A percentile compares a stretch with the other conserved stretches of the same genome.
Conservation (phyloP, 1,284 basidiomycete species). For the Schizophyllum commune region DNA sequence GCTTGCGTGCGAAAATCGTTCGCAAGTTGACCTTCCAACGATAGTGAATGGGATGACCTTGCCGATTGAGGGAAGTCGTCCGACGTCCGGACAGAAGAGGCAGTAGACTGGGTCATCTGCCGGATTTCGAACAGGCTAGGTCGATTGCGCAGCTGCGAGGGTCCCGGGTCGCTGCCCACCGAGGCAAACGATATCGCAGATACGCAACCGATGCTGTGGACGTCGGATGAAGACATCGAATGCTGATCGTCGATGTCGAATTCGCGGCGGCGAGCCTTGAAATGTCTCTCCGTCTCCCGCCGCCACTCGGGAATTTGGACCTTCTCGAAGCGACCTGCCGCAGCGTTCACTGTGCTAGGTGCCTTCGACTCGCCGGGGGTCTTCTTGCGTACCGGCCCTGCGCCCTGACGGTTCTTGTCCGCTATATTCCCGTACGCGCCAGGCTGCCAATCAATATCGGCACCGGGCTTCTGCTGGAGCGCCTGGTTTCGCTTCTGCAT, state of each 20-base stretch:
- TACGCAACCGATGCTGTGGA: conserved; percentile 62
- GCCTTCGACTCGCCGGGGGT: conserved; percentile 28
- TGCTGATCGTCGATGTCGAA: conserved; percentile 74
- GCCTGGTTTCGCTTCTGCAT: conserved; percentile 86
- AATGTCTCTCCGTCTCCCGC: conserved; percentile 50
- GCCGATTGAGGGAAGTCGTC: conserved; percentile 69
- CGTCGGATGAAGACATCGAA: conserved; percentile 82
- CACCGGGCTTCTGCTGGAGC: conserved; percentile 44
- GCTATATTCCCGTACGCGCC: conserved; percentile 19
- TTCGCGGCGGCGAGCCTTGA: conserved; percentile 76
- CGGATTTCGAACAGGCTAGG: conserved; percentile 56
- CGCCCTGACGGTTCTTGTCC: conserved; percentile 18
- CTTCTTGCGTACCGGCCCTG: conserved; percentile 30
- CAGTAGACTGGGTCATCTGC: conserved; percentile 55
- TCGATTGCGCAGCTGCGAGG: conserved; percentile 53
- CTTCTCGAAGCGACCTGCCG: conserved; percentile 48
- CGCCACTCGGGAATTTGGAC: conserved; percentile 41
- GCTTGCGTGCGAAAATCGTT: conserved; percentile 72
- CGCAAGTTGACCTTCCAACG: conserved; percentile 72
- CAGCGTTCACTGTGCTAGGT: conserved; percentile 44
- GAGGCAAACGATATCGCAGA: conserved; percentile 73
- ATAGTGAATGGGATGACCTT: conserved; percentile 76
- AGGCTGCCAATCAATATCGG: conserved; percentile 45
- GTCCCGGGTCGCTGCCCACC: conserved; percentile 79
- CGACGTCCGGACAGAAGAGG: conserved; percentile 65